Percentiles rank a stretch among this genome's conserved stretches.
Evolutionary conservation across 768 basidiomycete species (phyloP).

Genomic region (Fistulinella prunicolor): DNA sequence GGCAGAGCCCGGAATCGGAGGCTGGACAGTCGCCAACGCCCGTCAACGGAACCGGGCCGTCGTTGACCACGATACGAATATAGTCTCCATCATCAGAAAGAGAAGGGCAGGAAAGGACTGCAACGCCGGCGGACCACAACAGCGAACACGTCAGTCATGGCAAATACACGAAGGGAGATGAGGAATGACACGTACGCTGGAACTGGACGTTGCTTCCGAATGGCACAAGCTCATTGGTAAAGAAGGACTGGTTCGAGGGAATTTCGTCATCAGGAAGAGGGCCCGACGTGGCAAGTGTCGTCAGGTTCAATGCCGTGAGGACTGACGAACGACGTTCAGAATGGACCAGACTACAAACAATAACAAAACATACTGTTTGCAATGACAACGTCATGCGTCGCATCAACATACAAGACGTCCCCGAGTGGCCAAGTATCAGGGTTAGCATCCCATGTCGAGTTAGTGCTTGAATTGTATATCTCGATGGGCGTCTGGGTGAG

Average conservation of each 20-base stretch:
- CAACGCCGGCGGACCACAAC: too few species aligned
- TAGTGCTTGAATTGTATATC: constrained; percentile 78
- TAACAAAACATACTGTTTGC: constrained; percentile 57
- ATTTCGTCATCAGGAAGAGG: constrained; percentile 77
- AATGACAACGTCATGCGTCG: constrained; percentile 86
- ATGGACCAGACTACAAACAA: neutral
- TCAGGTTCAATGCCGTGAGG: constrained; percentile 81
- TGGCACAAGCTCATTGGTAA: constrained; percentile 72
- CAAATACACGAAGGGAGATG: neutral
- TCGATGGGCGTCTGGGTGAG: constrained; percentile 73
- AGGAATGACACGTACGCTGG: constrained; percentile 36
- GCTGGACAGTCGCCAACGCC: too few species aligned
- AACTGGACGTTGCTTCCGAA: constrained; percentile 89
- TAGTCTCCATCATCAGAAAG: constrained; percentile 37
- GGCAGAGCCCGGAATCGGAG: too few species aligned
- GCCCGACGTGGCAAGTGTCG: constrained; percentile 66
- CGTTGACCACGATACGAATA: too few species aligned
- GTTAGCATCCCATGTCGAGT: constrained; percentile 73
- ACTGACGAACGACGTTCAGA: constrained; percentile 38
- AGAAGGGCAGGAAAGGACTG: constrained; percentile 59
- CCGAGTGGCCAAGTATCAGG: constrained; percentile 69
- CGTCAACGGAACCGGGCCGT: too few species aligned
- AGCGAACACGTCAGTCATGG: neutral
- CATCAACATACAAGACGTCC: constrained; percentile 80
- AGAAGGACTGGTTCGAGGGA: constrained; percentile 61